These are phyloP conservation scores for Xylaria longipes DNA, from an alignment of 495 filamentous ascomycete genomes.

Conservation along the genomic window DNA sequence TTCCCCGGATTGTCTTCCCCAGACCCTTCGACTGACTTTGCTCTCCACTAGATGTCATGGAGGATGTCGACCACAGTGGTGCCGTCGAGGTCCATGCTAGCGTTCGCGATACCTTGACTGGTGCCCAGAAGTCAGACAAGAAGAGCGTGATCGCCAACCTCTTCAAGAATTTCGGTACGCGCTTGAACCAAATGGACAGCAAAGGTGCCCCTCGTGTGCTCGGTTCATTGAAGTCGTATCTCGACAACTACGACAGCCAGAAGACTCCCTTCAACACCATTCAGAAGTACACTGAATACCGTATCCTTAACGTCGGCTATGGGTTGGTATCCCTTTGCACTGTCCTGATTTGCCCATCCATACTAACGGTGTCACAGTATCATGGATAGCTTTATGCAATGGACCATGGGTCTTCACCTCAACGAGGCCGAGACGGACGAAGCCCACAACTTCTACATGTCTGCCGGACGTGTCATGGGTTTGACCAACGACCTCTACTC, in stretches of 20 bases:
- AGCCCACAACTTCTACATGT: conserved; percentile 27
- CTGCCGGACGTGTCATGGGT: conserved; percentile 27
- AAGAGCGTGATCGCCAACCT: conserved; percentile 16
- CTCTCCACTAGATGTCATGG: conserved; percentile 24
- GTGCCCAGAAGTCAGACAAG: conserved; percentile 18
- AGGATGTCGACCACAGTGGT: conserved; percentile 26
- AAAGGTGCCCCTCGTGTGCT: conserved; percentile 25
- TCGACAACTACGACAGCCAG: conserved; percentile 30
- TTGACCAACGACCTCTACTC: conserved; percentile 29
- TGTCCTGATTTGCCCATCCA: neutral
- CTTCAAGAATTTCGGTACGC: conserved; percentile 23
- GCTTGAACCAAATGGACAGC: conserved; percentile 25
- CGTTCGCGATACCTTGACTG: conserved; percentile 20
- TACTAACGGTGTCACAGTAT: conserved; percentile 19
- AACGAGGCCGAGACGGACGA: conserved; percentile 26
- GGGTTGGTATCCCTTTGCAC: neutral
- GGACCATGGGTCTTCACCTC: conserved; percentile 26
- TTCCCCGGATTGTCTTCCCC: neutral
- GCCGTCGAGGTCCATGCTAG: conserved; percentile 26
- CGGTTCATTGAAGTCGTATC: conserved; percentile 21
- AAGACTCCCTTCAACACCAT: conserved; percentile 29
- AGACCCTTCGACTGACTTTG: neutral
- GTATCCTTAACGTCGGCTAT: conserved; percentile 28
- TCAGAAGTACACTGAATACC: conserved; percentile 27
- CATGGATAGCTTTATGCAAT: conserved; percentile 30